Evolutionary conservation across 1,284 basidiomycete species (phyloP).

Genomic region (Irpex sp.): DNA sequence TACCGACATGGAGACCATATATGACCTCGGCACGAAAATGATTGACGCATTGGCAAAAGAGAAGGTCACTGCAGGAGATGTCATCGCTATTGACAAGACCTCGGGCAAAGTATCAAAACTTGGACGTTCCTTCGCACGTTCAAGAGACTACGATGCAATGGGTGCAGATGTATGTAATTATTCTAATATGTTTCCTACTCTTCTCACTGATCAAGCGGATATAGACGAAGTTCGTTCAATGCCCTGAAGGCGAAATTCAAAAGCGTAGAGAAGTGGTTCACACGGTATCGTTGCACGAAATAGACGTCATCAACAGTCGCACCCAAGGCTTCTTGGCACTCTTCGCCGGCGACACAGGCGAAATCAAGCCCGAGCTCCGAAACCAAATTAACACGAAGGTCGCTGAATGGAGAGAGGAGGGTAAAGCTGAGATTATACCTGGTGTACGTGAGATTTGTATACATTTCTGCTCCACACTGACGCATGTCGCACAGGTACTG

Average conservation of each 20-base stretch:
- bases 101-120: conserved; percentile 97
- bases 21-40: conserved; percentile 99
- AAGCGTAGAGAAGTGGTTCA: conserved; percentile 96
- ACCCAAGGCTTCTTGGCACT: conserved; percentile 88
- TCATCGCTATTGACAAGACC: conserved; percentile 96
- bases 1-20: conserved; percentile 99
- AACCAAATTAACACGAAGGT: conserved; percentile 98
- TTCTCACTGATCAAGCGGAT: conserved; percentile 1
- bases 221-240: conserved; percentile 96
- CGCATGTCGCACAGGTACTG: conserved; percentile 54
- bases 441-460: conserved; percentile 59
- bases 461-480: neutral
- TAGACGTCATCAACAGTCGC: conserved; percentile 98
- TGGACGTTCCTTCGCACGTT: conserved; percentile 92
- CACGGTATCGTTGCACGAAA: conserved; percentile 96
- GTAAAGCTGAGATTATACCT: conserved; percentile 97
- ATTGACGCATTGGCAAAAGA: conserved; percentile 96
- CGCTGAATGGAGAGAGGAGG: conserved; percentile 97
- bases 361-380: conserved; percentile 96
- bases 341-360: conserved; percentile 91
- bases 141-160: conserved; percentile 98
- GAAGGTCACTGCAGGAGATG: conserved; percentile 95
- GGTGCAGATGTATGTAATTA: conserved; percentile 78
- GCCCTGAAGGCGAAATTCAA: conserved; percentile 97
- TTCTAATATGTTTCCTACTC: neutral